Evolutionary conservation across 805 yeast species (phyloP).

Genomic region (Lipomyces kockii): DNA sequence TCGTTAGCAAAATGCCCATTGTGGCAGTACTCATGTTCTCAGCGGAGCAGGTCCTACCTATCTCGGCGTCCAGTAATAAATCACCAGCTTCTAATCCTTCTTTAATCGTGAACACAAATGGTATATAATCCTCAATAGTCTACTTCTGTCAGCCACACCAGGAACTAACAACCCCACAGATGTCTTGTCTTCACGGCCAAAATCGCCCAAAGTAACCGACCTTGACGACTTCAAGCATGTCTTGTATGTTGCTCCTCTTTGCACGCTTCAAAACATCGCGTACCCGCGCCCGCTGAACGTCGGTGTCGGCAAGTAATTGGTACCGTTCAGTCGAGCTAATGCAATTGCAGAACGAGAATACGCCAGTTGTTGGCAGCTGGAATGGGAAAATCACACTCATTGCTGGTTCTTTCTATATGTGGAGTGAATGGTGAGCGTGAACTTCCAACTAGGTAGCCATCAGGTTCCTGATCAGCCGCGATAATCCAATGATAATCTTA

Average conservation of each 20-base stretch:
- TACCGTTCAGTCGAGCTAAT: conserved; percentile 34
- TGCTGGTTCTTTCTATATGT: not conserved
- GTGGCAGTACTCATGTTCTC: too few species aligned
- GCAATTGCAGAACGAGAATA: conserved; percentile 37
- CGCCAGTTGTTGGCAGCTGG: conserved; percentile 43
- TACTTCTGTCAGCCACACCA: conserved; percentile 10
- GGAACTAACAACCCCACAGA: not conserved
- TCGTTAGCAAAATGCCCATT: not conserved
- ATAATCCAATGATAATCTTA: too few species aligned
- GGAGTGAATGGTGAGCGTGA: too few species aligned
- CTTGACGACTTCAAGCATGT: conserved; percentile 38
- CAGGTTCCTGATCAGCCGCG: too few species aligned
- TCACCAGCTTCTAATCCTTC: conserved; percentile 34
- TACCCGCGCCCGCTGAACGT: conserved; percentile 41
- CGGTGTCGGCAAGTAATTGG: conserved; percentile 41
- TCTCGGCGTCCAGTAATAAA: conserved; percentile 33
- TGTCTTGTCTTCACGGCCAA: not conserved
- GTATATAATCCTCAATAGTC: conserved; percentile 42
- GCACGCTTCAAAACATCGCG: conserved; percentile 42
- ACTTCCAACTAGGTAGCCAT: too few species aligned
- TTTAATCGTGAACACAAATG: conserved; percentile 37
- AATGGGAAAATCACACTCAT: conserved; percentile 40
- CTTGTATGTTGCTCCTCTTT: conserved; percentile 39
- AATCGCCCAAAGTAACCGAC: conserved; percentile 12
- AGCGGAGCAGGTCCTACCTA: conserved; percentile 12